These are phyloP conservation scores for Angomonas ambiguus DNA, from an alignment of 208 protist genomes.

Conservation along the genomic window DNA sequence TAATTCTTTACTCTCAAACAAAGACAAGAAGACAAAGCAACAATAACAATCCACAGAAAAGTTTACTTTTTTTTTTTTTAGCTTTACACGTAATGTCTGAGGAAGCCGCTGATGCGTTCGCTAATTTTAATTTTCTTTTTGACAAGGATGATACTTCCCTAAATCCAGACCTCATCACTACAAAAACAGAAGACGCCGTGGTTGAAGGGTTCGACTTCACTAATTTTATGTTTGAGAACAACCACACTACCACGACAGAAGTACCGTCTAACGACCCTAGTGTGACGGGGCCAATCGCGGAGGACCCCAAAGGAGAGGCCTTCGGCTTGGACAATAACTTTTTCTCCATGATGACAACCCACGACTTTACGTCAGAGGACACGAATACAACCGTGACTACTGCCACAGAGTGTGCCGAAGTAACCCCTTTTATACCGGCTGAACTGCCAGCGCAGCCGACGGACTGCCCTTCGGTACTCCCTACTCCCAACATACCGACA, in stretches of 20 bases:
- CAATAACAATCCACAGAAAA: background rate
- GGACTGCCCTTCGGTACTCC: too few relatives aligned
- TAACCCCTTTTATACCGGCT: too few relatives aligned
- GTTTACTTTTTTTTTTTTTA: too few relatives aligned
- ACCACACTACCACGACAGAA: background rate
- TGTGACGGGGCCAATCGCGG: too few relatives aligned
- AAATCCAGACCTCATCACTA: background rate
- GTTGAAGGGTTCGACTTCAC: constrained; percentile 9
- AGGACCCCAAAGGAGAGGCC: background rate
- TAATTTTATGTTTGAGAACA: constrained; percentile 8
- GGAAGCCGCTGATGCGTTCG: background rate
- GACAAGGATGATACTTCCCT: background rate
- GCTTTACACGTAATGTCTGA: background rate
- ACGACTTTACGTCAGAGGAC: background rate
- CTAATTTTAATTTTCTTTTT: constrained; percentile 4
- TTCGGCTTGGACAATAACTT: background rate
- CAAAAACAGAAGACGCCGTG: background rate
- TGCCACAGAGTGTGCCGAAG: background rate
- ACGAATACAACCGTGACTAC: background rate
- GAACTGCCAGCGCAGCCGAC: too few relatives aligned
- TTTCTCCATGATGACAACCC: background rate
- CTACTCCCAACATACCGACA: background rate
- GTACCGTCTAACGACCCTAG: background rate
- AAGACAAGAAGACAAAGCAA: background rate
- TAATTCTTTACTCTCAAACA: background rate